phyloP scores from a whole-genome alignment of 331 rosid species.

The Telfairia occidentalis region DNA sequence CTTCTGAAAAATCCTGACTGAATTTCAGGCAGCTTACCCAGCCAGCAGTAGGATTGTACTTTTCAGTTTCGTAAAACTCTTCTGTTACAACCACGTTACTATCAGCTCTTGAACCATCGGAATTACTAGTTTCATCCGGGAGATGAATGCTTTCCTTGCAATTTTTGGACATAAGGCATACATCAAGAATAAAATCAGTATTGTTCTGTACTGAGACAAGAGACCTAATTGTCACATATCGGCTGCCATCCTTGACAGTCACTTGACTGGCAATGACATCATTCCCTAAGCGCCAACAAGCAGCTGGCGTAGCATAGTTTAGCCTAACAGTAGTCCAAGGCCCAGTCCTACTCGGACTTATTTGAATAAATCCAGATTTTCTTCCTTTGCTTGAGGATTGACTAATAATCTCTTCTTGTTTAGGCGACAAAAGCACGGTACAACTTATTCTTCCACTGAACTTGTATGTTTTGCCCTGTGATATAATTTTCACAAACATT shows the following conservation, averaged over 20 bases:
- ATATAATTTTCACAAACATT: slow-evolving; percentile 18
- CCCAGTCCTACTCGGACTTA: slow-evolving; percentile 86
- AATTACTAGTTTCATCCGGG: slow-evolving; percentile 23
- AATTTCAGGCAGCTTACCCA: slow-evolving; percentile 45
- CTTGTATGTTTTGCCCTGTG: slow-evolving; percentile 29
- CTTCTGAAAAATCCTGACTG: slow-evolving; percentile 31
- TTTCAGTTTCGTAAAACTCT: slow-evolving; percentile 65
- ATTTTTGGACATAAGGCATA: slow-evolving; percentile 49
- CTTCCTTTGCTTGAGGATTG: slow-evolving; percentile 24
- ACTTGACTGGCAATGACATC: slow-evolving; percentile 95
- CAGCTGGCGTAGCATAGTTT: slow-evolving; percentile 88
- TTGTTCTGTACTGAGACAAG: slow-evolving; percentile 71
- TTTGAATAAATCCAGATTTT: slow-evolving; percentile 82
- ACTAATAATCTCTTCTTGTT: slow-evolving; percentile 34
- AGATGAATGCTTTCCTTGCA: slow-evolving; percentile 18
- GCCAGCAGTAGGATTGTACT: slow-evolving; percentile 43
- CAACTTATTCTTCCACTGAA: slow-evolving; percentile 44
- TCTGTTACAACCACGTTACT: slow-evolving; percentile 33
- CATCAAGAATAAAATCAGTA: slow-evolving; percentile 59
- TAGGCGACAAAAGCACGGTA: slow-evolving; percentile 48
- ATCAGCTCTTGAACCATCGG: slow-evolving; percentile 29
- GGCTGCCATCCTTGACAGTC: slow-evolving; percentile 67
- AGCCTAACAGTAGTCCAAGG: slow-evolving; percentile 98
- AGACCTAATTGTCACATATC: slow-evolving; percentile 80
- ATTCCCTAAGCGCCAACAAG: slow-evolving; percentile 95